Base-by-base conservation (phyloP, 2,329 filamentous ascomycete genomes). In the Pseudogymnoascus sp. region DNA sequence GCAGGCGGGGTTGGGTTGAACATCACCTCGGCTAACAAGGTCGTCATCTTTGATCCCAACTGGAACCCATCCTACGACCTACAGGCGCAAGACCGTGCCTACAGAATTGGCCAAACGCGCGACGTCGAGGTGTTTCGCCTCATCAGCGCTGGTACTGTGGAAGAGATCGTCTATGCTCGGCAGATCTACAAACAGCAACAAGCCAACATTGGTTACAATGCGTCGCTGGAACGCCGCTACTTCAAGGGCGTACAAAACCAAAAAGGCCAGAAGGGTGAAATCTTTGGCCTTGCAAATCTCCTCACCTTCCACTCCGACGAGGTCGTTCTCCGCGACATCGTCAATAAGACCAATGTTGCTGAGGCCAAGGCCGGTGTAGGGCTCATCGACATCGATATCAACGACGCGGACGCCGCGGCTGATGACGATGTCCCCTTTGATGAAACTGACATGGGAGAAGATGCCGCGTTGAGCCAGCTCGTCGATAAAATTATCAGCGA, bases 161-260 rank as follows among this genome's bases (percentile, higher is more conserved):
- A 99, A 70, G 94, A 99, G 72, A 94, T 96, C 59, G 90, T 97
- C 6, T 99, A 99, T 68, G 94, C 92, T 0, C 82, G 94, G 5
- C 94, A 99, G 68, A 94, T 99, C 37, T 99, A 99, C 79, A 99
- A 99, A 72, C 94, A 99, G 70, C 94, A 99, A 69, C 94, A 97
- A 74, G 92, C 94, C 23, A 97, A 96, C 68, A 97, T 99, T 61
- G 94, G 90, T 0, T 97, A 99, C 73, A 95, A 86, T 33, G 94
- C 94, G 0, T 95, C 90, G 0, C 88, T 86, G 4, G 94, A 99
- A 72, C 85, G 94, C 3, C 84, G 94, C 1, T 99, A 99, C 72
- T 99, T 99, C 76, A 91, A 88, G 65, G 94, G 94, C 38, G 90
- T 97, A 0, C 92, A 96, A 73, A 87, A 95, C 63, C 83, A 90